Evolutionary conservation across 805 yeast genomes (phyloP), one percentile per base, ranked within the genome.

Genomic region (Blastobotrys chiropterorum): DNA sequence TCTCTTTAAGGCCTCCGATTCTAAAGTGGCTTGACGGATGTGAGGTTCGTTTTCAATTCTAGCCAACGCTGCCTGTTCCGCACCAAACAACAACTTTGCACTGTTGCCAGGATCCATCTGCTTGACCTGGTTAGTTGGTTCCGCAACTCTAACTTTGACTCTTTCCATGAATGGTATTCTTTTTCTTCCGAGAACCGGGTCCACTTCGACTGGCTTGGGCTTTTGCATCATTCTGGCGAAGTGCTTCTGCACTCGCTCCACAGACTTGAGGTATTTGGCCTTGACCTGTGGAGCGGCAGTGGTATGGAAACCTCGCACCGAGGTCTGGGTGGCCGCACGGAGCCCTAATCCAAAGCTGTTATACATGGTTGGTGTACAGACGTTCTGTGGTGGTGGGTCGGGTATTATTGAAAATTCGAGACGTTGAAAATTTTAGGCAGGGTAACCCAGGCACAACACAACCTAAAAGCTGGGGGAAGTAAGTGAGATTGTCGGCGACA

Each of bases 101-200:
- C 88, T 83, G 62, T 88, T 90, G 34, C 70, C 72, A 47, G 78
- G 67, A 39, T 77, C 73, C 58, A 79, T 81, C 0, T 85, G 83
- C 58, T 76, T 75, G 14, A 85, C 76, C 64, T 86, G 73, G 48
- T 80, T 81, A 52, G 75, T 73, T 14, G 85, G 85, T 65, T 87
- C 94, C 44, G 75, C 73, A 45, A 85, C 68, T 56, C 83, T 85
- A 38, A 87, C 80, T 54, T 75, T 73, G 50, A 90, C 72, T 68
- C 96, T 79, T 44, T 69, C 68, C 45, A 90, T 70, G 62, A 90
- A 90, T 6, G 86, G 82, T 53, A 82, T 82, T 48, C 77, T 70
- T 3, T 80, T 69, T 51, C 75, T 76, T 7, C 97, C 97, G 50
- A 90, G 75, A 3, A 90, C 95, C 1, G 97, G 97, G 68, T 90